Evolutionary conservation across 352 stramenopile species (phyloP), one percentile per base, ranked within the genome.

Genomic region (Phytophthora pisi): DNA sequence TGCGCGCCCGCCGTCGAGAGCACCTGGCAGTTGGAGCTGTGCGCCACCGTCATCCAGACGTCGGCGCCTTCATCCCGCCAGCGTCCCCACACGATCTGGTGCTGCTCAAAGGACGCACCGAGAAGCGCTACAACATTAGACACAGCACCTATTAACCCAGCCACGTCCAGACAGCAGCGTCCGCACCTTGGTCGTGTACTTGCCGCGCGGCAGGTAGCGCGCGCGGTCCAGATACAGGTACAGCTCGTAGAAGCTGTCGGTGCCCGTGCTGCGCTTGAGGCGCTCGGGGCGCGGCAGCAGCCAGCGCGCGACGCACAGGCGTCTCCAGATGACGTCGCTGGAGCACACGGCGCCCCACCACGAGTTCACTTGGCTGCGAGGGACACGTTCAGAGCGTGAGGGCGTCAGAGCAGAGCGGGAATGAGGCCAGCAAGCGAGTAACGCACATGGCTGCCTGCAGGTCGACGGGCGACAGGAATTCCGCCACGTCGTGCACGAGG

Each of bases 21-120:
- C 51, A 86, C 70, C 34, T 82, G 76, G 68, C 85, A 93, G 60
- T 93, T 86, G 9, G 83, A 67, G 2, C 80, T 84, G 61, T 93
- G 85, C 9, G 81, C 85, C 26, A 93, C 66, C 4, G 82, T 92
- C 51, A 93, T 72, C 85, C 85, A 93, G 15, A 86, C 79, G 51
- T 93, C 83, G 3, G 83, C 77, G n/a, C 77, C 77, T 59, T 92
- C 78, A 13, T 89, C 79, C 1, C 83, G 77, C 23, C 68, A 82
- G 24, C 84, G 84, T 3, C 83, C 85, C 85, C 85, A 93, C 5
- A 90, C 76, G 50, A 91, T 75, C 61, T 90, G 81, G 24, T 88
- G 76, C 72, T 78, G 47, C 23, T 51, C n/a, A 31, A 7, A 34
- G 0, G 20, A 34, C 28, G 5, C 42, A 51, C 9, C 18, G 28